Conservation (phyloP, 495 filamentous ascomycete species). For the Neurospora sp. region DNA sequence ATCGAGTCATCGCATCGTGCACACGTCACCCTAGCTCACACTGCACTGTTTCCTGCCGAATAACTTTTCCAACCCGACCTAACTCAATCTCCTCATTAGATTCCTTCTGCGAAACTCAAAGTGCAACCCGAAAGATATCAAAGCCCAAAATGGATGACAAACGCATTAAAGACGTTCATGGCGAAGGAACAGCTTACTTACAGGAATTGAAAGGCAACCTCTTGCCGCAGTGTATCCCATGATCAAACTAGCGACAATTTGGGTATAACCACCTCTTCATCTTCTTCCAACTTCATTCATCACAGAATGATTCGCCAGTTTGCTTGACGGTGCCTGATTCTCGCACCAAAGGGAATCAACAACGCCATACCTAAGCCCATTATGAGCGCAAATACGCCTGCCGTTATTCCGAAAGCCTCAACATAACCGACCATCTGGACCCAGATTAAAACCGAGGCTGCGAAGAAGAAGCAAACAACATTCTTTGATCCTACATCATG, state of each 20-base stretch:
- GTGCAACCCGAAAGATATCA: background rate
- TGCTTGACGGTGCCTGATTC: constrained; percentile 20
- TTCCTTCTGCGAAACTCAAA: background rate
- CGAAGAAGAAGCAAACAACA: constrained; percentile 23
- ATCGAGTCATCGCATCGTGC: background rate
- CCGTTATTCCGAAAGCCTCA: constrained; percentile 43
- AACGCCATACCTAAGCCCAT: constrained; percentile 19
- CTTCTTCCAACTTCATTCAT: background rate
- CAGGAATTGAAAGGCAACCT: background rate
- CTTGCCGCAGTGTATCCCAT: background rate
- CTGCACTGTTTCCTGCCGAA: background rate
- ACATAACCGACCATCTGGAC: constrained; percentile 38
- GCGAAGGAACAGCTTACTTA: background rate
- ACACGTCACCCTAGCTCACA: background rate
- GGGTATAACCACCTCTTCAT: background rate
- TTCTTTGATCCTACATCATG: constrained; percentile 18
- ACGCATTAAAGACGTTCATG: background rate
- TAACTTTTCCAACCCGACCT: background rate
- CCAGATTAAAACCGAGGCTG: constrained; percentile 35
- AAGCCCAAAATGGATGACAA: background rate
- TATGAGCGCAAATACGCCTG: constrained; percentile 32
- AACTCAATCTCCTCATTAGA: background rate
- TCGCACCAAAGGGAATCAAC: constrained; percentile 21
- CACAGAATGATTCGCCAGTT: constrained; percentile 23
- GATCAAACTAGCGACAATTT: background rate